These are phyloP conservation scores for Beauveria caledonica DNA, from an alignment of 2,329 filamentous ascomycete species.

Conservation along the genomic window DNA sequence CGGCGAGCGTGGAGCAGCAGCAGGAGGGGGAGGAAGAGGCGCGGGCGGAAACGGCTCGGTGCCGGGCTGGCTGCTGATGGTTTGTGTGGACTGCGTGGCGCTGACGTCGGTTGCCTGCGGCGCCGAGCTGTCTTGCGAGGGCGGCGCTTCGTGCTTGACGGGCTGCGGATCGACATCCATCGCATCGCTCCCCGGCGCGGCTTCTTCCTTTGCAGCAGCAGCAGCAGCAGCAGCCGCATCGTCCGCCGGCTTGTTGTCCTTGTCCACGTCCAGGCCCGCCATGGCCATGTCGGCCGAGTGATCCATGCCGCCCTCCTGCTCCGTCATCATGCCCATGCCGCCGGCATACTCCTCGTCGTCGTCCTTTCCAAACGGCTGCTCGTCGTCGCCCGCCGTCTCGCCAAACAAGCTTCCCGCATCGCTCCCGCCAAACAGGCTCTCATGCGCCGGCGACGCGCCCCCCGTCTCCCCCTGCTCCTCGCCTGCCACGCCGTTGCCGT, in stretches of 20 bases:
- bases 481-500: constrained; percentile 25
- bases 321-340: constrained; percentile 53
- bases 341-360: constrained; percentile 79
- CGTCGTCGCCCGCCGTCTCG: constrained; percentile 46
- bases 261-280: constrained; percentile 23
- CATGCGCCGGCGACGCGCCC: constrained; percentile 60
- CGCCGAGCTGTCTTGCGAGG: background rate
- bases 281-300: constrained; percentile 37
- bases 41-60: background rate
- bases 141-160: background rate
- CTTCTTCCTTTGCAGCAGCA: constrained; percentile 19
- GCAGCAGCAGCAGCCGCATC: constrained; percentile 19
- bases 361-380: constrained; percentile 64
- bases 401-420: constrained; percentile 81
- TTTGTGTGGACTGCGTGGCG: constrained; percentile 1
- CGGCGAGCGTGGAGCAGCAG: constrained; percentile 16
- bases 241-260: constrained; percentile 17
- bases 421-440: constrained; percentile 76
- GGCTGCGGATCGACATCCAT: constrained; percentile 23
- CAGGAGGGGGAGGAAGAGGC: no score
- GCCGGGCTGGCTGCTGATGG: background rate
- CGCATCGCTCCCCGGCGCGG: constrained; percentile 16
- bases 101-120: background rate
- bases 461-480: constrained; percentile 32
- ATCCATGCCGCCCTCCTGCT: constrained; percentile 32